Conservation (phyloP, 192 early-diverging fungal genomes). For the Dissophora ornata region DNA sequence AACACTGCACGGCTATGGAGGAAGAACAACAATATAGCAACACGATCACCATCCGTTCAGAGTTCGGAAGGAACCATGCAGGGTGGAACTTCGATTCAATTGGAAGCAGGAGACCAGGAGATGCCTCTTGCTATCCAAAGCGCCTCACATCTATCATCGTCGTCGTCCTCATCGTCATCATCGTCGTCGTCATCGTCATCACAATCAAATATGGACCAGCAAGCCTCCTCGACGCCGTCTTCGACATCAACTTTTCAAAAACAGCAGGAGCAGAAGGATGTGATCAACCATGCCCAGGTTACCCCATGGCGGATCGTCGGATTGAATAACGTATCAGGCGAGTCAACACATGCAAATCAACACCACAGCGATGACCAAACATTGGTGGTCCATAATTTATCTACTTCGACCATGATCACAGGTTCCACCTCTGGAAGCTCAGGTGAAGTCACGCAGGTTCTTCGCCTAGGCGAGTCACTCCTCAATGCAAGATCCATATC, state of each 20-base stretch:
- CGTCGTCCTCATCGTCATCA: neutral
- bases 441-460: constrained; percentile 3
- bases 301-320: no score
- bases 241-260: no score
- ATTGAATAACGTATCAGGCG: no score
- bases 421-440: constrained; percentile 7
- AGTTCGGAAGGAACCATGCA: neutral
- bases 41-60: constrained; percentile 2
- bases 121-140: neutral
- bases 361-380: constrained; percentile 34
- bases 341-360: no score
- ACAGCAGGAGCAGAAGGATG: no score
- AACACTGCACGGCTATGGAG: constrained; percentile 24
- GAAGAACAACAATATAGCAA: neutral
- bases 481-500: constrained; percentile 19
- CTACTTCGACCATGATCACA: neutral
- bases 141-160: no score
- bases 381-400: constrained; percentile 24
- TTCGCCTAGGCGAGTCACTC: constrained; percentile 5
- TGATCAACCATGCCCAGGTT: no score
- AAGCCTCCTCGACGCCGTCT: no score
- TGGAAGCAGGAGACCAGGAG: neutral
- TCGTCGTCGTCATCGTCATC: neutral
- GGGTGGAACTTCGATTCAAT: no score
- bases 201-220: no score